Evolutionary conservation across 2,329 filamentous ascomycete species (phyloP), one percentile per base, ranked within the genome.

Genomic region (Fusarium miscanthi): DNA sequence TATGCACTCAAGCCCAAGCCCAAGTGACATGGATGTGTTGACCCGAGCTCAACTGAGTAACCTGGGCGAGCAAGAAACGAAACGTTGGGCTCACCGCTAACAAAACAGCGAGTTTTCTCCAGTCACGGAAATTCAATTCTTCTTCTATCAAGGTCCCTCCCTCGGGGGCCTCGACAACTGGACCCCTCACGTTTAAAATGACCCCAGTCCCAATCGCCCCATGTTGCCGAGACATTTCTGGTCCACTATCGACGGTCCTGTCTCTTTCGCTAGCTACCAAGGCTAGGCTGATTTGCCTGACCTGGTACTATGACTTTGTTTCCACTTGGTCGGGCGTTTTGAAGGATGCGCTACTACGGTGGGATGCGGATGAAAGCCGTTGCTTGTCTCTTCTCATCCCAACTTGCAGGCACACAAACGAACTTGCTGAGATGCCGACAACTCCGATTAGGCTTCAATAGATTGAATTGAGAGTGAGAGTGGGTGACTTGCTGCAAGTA

Each of bases 271-370:
- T 69, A 57, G 43, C 30, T 31, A 31, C 30, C 30, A 12, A 31
- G 30, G 64, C 64, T 63, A 30, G 63, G 41, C 42, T 68, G 33
- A 63, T 43, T 42, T 66, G 49, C 43, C 30, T 66, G 49, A 38
- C 42, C 63, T 63, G 46, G 37, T 17, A 25, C 23, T 25, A 10
- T 65, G 48, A 38, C 45, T 67, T 68, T 62, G 58, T 66, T 73
- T 71, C 64, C 56, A 61, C 69, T 43, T 35, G 37, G 43, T 56
- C 45, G 41, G 57, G 70, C 62, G 57, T 46, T 58, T 65, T 65
- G 69, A 69, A 71, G 41, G 31, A 58, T 60, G 65, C 69, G 59
- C 64, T 63, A 69, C 41, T 27, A 69, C 41, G 23, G 25, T 43
- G 25, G 14, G 21, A 49, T 51, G 52, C 51, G 64, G 70, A 66